Evolutionary conservation across 2,329 filamentous ascomycete genomes (phyloP), one percentile per base, ranked within the genome.

Genomic region (Colletotrichum endophyticum): DNA sequence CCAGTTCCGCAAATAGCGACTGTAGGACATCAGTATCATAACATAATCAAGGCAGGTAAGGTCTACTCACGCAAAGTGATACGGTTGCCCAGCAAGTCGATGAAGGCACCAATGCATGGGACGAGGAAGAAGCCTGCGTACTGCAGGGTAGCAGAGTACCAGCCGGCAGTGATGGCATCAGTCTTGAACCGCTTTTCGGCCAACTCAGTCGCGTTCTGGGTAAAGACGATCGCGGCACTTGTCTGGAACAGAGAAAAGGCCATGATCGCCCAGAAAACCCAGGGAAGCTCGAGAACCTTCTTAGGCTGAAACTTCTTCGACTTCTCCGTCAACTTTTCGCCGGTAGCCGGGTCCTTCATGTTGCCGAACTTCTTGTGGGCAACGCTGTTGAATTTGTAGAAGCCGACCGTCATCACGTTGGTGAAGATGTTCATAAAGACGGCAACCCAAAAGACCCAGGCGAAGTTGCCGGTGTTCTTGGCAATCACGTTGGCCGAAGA

Each of bases 371-470:
- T 85, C 28, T 84, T 85, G 36, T 89, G 86, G 53, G 87, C 88
- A 81, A 88, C 89, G 12, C 85, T 85, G 1, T 87, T 91, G 79
- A 93, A 92, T 78, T 87, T 86, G 83, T 87, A 92, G 81, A 92
- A 93, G 12, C 85, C 82, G 0, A 87, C 69, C 0, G 91, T 92
- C 2, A 87, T 86, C 0, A 88, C 80, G 70, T 93, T 93, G 11
- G 91, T 92, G 77, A 93, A 93, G 4, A 93, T 73, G 74, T 93
- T 92, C 89, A 93, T 92, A 79, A 91, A 90, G 0, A 93, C 91
- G 0, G 89, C 87, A 12, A 88, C 88, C 91, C 91, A 93, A 79
- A 89, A 93, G 0, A 90, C 90, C 90, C 91, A 93, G 69, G 88
- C 88, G 62, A 93, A 93, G 79, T 93, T 87, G 0, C 91, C 90